Evolutionary conservation across 208 protist species (phyloP).

Genomic region (Leishmania mexicana): DNA sequence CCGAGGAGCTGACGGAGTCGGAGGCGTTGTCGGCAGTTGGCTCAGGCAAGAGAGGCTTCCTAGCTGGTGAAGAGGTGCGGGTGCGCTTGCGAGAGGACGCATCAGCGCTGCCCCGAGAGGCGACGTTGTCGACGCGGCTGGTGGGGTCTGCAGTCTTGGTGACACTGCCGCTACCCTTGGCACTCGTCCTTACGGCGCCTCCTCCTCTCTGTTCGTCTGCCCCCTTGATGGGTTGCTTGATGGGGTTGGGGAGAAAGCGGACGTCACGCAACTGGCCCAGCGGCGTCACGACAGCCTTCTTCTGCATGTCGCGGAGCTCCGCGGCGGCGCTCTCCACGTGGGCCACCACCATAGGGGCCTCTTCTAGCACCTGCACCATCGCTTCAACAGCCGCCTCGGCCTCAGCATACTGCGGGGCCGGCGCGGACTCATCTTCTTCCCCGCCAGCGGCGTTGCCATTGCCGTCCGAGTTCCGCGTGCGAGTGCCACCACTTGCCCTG

Average conservation of each 20-base stretch:
- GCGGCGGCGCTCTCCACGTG: slow-evolving; percentile 7
- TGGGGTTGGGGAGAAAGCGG: not conserved
- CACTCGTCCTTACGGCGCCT: not conserved
- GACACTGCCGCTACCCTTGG: not conserved
- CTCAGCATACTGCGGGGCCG: slow-evolving; percentile 12
- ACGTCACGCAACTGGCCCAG: not conserved
- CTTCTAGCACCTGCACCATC: slow-evolving; percentile 22
- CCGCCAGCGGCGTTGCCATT: not conserved
- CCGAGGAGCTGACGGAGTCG: slow-evolving; percentile 14
- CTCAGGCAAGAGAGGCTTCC: not conserved
- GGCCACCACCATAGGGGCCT: slow-evolving; percentile 24
- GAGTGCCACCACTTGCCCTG: not conserved
- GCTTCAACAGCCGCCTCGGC: slow-evolving; percentile 23
- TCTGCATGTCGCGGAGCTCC: slow-evolving; percentile 18
- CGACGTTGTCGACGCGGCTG: not conserved
- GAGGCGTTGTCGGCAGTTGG: not conserved
- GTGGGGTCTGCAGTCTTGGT: not conserved
- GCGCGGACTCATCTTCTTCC: not conserved
- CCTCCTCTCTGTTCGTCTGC: not conserved
- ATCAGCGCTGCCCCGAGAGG: not conserved
- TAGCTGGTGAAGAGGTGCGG: not conserved
- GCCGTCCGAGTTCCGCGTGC: not conserved
- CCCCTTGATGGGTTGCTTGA: not conserved
- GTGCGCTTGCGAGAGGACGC: slow-evolving; percentile 5
- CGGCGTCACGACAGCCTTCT: slow-evolving; percentile 4